These are phyloP conservation scores for Aphanomyces euteiches DNA, from an alignment of 352 stramenopile genomes.

Conservation along the genomic window DNA sequence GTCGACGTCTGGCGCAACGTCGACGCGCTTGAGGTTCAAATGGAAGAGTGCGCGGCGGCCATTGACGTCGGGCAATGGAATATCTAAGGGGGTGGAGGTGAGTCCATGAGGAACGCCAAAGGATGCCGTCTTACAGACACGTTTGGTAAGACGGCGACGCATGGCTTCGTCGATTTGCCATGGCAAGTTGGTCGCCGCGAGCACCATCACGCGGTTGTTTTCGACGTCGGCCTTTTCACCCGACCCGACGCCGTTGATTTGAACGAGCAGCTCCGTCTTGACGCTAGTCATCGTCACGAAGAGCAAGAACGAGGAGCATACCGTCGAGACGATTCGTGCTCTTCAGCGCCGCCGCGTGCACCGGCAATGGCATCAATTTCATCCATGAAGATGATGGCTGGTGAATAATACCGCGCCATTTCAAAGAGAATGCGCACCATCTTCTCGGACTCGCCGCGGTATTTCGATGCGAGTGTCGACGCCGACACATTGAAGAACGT, in stretches of 20 bases:
- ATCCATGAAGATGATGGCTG: conserved; percentile 98
- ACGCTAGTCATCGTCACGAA: conserved; percentile 39
- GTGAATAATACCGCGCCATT: conserved; percentile 96
- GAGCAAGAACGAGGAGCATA: conserved; percentile 27
- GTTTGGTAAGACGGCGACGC: conserved; percentile 87
- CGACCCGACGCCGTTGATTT: conserved; percentile 84
- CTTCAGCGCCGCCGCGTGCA: conserved; percentile 60
- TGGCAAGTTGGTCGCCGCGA: conserved; percentile 89
- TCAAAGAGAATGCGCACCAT: conserved; percentile 97
- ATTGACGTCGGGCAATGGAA: conserved; percentile 39
- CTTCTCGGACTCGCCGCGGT: conserved; percentile 93
- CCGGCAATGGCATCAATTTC: conserved; percentile 95
- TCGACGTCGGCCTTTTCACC: conserved; percentile 32
- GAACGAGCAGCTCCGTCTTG: conserved; percentile 89
- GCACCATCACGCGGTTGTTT: conserved; percentile 44
- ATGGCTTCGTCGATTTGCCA: conserved; percentile 92
- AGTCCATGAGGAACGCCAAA: too few species aligned
- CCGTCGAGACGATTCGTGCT: conserved; percentile 81
- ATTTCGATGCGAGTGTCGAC: conserved; percentile 90
- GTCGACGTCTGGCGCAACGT: conserved; percentile 72
- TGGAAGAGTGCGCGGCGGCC: conserved; percentile 68
- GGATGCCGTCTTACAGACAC: conserved; percentile 45
- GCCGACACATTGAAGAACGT: conserved; percentile 98
- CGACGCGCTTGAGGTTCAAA: conserved; percentile 70
- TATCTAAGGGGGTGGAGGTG: conserved; percentile 34